Evolutionary conservation across 2,329 filamentous ascomycete genomes (phyloP).

Genomic region (Trichoderma atroviride): DNA sequence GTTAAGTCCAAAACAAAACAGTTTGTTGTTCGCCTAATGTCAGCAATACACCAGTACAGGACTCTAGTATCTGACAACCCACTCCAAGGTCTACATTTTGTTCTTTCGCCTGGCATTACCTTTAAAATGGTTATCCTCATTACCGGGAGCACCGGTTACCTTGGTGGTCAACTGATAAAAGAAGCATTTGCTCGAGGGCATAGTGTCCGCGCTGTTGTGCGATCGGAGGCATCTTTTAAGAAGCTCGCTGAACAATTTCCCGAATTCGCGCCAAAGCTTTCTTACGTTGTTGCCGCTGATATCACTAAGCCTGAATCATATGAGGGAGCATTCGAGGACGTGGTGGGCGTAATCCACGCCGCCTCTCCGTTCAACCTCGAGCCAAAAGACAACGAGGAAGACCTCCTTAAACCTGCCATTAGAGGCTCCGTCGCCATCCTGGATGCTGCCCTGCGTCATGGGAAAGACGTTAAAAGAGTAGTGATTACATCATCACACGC

Average conservation of each 20-base stretch:
- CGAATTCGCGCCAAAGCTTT: not conserved
- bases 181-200: not conserved
- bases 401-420: constrained; percentile 3
- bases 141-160: not conserved
- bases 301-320: not conserved
- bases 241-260: not conserved
- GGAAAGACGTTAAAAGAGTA: not conserved
- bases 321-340: not conserved
- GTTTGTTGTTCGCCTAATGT: too few relatives aligned
- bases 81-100: not conserved
- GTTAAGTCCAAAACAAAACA: not conserved
- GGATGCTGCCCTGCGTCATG: not conserved
- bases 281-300: not conserved
- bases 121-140: not conserved
- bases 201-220: constrained; percentile 3
- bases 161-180: not conserved
- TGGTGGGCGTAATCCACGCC: not conserved
- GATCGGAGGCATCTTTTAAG: constrained; percentile 4
- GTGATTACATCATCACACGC: constrained; percentile 5
- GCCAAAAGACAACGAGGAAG: constrained; percentile 12
- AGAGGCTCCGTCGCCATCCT: not conserved
- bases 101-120: not conserved
- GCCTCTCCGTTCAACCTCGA: constrained; percentile 8
- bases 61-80: not conserved
- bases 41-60: too few relatives aligned